Evolutionary conservation across 1,139 yeast genomes (phyloP).

Genomic region (Saccharomycopsis phalli): DNA sequence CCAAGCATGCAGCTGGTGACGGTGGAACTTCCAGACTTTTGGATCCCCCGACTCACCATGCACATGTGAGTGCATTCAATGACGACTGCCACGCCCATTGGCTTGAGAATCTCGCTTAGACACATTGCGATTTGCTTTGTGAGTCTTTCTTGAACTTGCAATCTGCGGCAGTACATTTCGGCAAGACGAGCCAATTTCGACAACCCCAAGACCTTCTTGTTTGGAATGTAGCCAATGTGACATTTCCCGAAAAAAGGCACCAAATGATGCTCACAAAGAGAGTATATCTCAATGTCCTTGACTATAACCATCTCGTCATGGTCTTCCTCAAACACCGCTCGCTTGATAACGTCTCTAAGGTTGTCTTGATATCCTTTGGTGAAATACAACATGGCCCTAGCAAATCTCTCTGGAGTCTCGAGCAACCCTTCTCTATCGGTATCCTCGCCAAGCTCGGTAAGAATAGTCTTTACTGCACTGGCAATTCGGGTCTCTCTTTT

Average conservation of each 20-base stretch:
- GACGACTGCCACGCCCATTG: constrained; percentile 96
- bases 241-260: constrained; percentile 97
- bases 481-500: constrained; percentile 71
- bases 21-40: constrained; percentile 88
- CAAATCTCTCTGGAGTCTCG: constrained; percentile 94
- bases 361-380: constrained; percentile 96
- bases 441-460: constrained; percentile 88
- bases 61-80: constrained; percentile 99
- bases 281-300: constrained; percentile 83
- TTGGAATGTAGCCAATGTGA: constrained; percentile 94
- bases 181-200: constrained; percentile 92
- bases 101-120: constrained; percentile 77
- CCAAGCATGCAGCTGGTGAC: constrained; percentile 97
- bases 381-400: constrained; percentile 90
- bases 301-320: constrained; percentile 99
- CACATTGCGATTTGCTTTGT: constrained; percentile 98
- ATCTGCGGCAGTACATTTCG: constrained; percentile 90
- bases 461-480: constrained; percentile 71
- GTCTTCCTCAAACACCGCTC: constrained; percentile 95
- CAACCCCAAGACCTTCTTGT: constrained; percentile 86
- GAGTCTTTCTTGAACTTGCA: constrained; percentile 93
- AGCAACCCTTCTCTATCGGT: constrained; percentile 77
- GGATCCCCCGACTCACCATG: constrained; percentile 97
- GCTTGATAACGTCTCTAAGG: constrained; percentile 79
- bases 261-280: constrained; percentile 93